phyloP scores from a whole-genome alignment of 257 asterid species.

The Ligustrum vulgare region DNA sequence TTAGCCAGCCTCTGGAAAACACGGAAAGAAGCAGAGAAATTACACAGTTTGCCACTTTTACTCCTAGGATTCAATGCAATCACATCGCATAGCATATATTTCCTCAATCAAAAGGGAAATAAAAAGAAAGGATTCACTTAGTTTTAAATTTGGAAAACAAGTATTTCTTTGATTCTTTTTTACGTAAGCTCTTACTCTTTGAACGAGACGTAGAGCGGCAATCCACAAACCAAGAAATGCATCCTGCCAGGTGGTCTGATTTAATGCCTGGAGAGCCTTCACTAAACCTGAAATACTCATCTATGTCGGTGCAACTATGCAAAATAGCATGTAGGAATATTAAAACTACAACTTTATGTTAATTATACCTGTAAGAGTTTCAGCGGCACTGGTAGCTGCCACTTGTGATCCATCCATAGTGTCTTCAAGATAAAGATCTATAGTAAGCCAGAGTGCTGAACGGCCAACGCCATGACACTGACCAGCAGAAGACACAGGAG shows the following conservation, averaged over 20 bases:
- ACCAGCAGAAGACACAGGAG: conserved; percentile 57
- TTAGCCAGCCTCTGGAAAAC: conserved; percentile 12
- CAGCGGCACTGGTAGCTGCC: conserved; percentile 76
- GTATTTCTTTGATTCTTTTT: conserved; percentile 6
- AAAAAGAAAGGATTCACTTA: conserved; percentile 6
- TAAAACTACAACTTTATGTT: neutral
- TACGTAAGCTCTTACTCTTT: conserved; percentile 62
- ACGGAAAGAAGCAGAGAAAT: conserved; percentile 23
- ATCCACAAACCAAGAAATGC: conserved; percentile 95
- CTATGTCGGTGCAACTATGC: conserved; percentile 18
- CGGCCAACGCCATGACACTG: conserved; percentile 55
- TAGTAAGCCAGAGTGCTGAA: conserved; percentile 87
- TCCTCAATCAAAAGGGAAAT: conserved; percentile 14
- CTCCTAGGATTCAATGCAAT: conserved; percentile 19
- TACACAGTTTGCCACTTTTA: conserved; percentile 3
- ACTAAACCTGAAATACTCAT: conserved; percentile 66
- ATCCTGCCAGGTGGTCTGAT: conserved; percentile 86
- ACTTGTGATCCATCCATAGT: conserved; percentile 79
- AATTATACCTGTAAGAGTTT: conserved; percentile 69
- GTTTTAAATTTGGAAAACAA: neutral
- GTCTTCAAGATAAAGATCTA: conserved; percentile 92
- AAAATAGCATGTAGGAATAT: conserved; percentile 11
- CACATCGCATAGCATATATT: conserved; percentile 12
- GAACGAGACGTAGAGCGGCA: conserved; percentile 88
- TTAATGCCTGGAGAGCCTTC: conserved; percentile 85